Base-by-base conservation (phyloP, 768 basidiomycete genomes). In the Sutorius australiensis region DNA sequence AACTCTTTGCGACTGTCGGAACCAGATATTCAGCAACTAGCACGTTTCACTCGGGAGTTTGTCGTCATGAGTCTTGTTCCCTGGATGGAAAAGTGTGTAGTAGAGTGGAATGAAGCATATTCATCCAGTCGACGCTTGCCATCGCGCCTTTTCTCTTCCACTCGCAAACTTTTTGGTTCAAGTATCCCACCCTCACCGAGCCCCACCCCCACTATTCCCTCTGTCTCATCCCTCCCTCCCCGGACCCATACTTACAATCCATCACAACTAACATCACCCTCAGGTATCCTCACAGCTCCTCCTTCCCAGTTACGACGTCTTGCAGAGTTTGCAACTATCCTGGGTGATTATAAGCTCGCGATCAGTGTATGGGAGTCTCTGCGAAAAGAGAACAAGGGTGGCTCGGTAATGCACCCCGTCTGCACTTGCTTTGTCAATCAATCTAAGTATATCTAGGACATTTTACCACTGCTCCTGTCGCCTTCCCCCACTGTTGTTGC, bases 11-110 rank as follows among this genome's bases (percentile, higher is more conserved):
- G 73, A 31, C 73, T 94, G 73, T 75, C 73, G 9, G 84, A 92
- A 61, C 71, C 73, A 43, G 93, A 95, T 71, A 87, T 92, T 13
- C 80, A 86, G 48, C 80, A 83, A 59, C 80, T 84, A 6, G 83
- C 84, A 0, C 80, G 82, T 48, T 92, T 98, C 61, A 79, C 91
- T 10, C 80, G 93, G 41, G 95, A 97, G 68, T 87, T 98, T 60
- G 77, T 92, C 4, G 84, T 86, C 11, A 92, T 89, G 83, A 94
- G 89, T 64, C 70, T 98, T 41, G 68, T 98, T 3, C 95, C 95
- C 1, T 98, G 91, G 91, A 95, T 98, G 92, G 95, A 98, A 72
- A 91, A 87, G 63, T 87, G 86, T 67, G 89, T 95, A 6, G 60
- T 92, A 42, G 91, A 95, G 57, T 95, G 94, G 92, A 98, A 97